phyloP scores from a whole-genome alignment of 1,284 basidiomycete genomes.

The Paramarasmius palmivorus region DNA sequence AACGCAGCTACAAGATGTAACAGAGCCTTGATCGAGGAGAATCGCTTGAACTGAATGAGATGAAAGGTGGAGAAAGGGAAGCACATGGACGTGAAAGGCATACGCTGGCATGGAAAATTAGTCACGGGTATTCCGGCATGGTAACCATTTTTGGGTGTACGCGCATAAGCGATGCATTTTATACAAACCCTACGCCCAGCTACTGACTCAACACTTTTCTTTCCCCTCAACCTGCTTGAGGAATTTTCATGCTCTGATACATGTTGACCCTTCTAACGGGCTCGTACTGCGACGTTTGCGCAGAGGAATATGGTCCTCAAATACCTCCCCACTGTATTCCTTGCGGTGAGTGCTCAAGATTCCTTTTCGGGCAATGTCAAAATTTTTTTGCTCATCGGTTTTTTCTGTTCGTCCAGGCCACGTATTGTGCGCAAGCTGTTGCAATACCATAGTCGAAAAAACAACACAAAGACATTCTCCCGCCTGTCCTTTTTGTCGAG shows the following conservation, averaged over 20 bases:
- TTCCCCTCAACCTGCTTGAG: conserved; percentile 9
- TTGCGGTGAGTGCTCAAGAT: conserved; percentile 53
- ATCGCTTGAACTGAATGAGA: too few relatives aligned
- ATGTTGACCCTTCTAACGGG: conserved; percentile 80
- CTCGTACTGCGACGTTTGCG: conserved; percentile 83
- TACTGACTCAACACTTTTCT: conserved; percentile 5
- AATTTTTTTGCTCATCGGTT: conserved; percentile 25
- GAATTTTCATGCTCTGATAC: conserved; percentile 15
- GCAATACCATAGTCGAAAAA: conserved; percentile 78
- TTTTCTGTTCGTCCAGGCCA: conserved; percentile 51
- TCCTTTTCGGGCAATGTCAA: conserved; percentile 17
- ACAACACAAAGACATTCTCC: conserved; percentile 63
- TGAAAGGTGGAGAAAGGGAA: too few relatives aligned
- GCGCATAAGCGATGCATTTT: conserved; percentile 4
- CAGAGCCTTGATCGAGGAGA: too few relatives aligned
- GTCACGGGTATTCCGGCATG: too few relatives aligned
- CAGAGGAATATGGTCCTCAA: conserved; percentile 75
- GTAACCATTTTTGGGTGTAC: too few relatives aligned
- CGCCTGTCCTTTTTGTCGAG: conserved; percentile 80
- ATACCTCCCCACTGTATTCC: conserved; percentile 76
- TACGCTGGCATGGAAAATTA: too few relatives aligned
- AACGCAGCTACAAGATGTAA: too few relatives aligned
- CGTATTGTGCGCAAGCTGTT: conserved; percentile 72
- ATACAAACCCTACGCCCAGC: conserved; percentile 6
- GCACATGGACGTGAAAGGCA: too few relatives aligned